Percentiles rank a stretch among this genome's conserved stretches.
Conservation (phyloP, 129 eudicot genomes). For the Pseudognaphalium luteoalbum region DNA sequence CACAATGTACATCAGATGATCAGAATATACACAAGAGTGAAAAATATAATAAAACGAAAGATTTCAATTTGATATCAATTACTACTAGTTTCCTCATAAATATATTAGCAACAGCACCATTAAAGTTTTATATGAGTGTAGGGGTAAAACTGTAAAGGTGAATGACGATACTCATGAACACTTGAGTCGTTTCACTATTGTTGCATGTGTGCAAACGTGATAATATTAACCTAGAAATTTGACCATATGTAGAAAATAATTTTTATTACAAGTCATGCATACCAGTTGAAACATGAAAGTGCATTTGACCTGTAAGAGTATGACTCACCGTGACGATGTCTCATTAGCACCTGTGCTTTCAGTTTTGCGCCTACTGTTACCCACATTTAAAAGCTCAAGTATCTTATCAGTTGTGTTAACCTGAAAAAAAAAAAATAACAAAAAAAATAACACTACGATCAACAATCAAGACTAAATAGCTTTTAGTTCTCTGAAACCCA, state of each 20-base stretch:
- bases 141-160: too few relatives aligned
- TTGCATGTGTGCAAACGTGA: not conserved
- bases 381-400: conserved; percentile 83
- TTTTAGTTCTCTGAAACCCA: conserved; percentile 9
- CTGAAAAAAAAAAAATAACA: conserved; percentile 31
- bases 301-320: conserved; percentile 8
- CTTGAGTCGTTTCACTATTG: not conserved
- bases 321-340: conserved; percentile 92
- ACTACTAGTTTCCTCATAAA: too few relatives aligned
- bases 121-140: too few relatives aligned
- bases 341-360: conserved; percentile 88
- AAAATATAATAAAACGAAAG: not conserved
- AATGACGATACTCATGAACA: not conserved
- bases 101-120: not conserved
- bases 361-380: conserved; percentile 94
- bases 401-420: conserved; percentile 87
- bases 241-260: not conserved
- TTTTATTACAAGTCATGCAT: not conserved
- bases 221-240: not conserved
- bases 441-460: conserved; percentile 27
- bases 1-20: conserved; percentile 27
- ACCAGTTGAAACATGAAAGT: conserved; percentile 17
- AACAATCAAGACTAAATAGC: conserved; percentile 2
- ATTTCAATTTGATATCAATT: too few relatives aligned
- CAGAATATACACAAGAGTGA: conserved; percentile 25